Conservation (phyloP, 2,329 filamentous ascomycete species). For the Penicillium rolfsii region DNA sequence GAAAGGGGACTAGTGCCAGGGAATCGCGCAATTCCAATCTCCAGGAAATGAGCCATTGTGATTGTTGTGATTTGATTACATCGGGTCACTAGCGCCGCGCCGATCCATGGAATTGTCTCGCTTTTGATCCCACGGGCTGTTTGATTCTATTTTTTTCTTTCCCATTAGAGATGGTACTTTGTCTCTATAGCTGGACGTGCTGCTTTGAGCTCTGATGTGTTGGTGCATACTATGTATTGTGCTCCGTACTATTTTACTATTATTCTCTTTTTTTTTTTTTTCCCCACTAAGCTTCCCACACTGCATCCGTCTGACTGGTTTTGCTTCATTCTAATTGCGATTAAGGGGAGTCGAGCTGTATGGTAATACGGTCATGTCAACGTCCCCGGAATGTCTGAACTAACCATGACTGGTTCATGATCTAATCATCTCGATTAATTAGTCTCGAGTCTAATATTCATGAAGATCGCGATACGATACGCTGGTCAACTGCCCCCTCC, state of each 20-base stretch:
- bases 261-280: background rate
- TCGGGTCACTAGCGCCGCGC: slow-evolving; percentile 26
- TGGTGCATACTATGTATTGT: background rate
- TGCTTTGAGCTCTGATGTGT: background rate
- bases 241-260: background rate
- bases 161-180: background rate
- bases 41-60: slow-evolving; percentile 19
- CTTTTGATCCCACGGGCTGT: background rate
- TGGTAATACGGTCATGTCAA: slow-evolving; percentile 17
- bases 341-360: slow-evolving; percentile 13
- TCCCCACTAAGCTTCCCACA: slow-evolving; percentile 7
- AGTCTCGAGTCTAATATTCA: slow-evolving; percentile 4
- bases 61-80: slow-evolving; percentile 32
- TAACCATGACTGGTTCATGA: slow-evolving; percentile 6
- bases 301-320: slow-evolving; percentile 24
- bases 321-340: slow-evolving; percentile 19
- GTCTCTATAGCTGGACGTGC: background rate
- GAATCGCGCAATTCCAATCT: slow-evolving; percentile 16
- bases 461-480: slow-evolving; percentile 9
- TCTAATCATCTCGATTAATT: slow-evolving; percentile 8
- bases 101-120: slow-evolving; percentile 28
- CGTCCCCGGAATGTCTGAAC: background rate
- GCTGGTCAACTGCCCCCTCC: background rate
- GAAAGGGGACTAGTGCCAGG: slow-evolving; percentile 9
- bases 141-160: background rate